phyloP scores from a whole-genome alignment of 805 yeast species.

The Saccharomycopsis lassenensis region DNA sequence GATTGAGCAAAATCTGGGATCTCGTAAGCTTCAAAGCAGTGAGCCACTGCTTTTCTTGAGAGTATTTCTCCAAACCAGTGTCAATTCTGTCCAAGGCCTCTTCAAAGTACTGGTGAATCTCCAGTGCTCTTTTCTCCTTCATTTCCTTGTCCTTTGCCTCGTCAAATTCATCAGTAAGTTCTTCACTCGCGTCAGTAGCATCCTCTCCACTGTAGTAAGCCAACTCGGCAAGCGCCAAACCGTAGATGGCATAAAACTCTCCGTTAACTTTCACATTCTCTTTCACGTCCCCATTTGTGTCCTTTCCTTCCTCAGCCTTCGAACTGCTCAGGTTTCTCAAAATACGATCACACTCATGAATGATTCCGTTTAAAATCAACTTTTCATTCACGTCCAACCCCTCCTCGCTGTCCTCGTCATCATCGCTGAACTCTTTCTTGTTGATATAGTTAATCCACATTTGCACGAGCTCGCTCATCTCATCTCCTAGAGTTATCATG shows the following conservation, averaged over 20 bases:
- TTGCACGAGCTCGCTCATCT: constrained; percentile 11
- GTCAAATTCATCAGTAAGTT: constrained; percentile 21
- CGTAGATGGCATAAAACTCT: constrained; percentile 63
- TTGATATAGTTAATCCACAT: constrained; percentile 19
- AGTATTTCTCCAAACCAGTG: constrained; percentile 38
- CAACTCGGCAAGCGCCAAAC: constrained; percentile 55
- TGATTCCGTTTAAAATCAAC: constrained; percentile 63
- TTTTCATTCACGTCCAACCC: constrained; percentile 31
- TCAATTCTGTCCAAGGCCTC: constrained; percentile 64
- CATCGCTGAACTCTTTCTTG: constrained; percentile 19
- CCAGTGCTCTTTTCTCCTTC: constrained; percentile 20
- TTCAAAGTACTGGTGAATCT: constrained; percentile 46
- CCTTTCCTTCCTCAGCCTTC: constrained; percentile 20
- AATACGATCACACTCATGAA: constrained; percentile 86
- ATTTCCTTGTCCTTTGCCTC: constrained; percentile 19
- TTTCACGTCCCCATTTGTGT: constrained; percentile 22
- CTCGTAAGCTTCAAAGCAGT: constrained; percentile 37
- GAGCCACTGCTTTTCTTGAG: constrained; percentile 30
- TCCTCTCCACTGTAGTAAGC: constrained; percentile 42
- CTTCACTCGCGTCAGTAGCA: constrained; percentile 20
- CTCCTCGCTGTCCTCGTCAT: constrained; percentile 18
- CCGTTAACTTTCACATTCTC: constrained; percentile 28
- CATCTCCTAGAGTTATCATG: constrained; percentile 3
- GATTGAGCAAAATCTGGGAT: constrained; percentile 42
- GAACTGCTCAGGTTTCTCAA: constrained; percentile 33